Base-by-base conservation (phyloP, 805 yeast species). In the Komagataella populi region DNA sequence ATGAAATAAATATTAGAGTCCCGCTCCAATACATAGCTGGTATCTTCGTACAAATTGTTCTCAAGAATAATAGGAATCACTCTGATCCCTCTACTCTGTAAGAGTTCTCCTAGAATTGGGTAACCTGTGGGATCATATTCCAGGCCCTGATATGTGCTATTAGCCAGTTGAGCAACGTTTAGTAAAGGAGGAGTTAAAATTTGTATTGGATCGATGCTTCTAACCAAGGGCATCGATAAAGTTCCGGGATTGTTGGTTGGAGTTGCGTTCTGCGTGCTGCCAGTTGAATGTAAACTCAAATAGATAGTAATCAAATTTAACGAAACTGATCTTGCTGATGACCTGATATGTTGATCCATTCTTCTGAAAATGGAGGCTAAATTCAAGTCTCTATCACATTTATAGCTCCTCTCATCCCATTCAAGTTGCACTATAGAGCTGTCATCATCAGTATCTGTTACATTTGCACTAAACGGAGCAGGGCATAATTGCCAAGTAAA, bases 401-500 rank as follows among this genome's bases (percentile, higher is more conserved):
- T 48, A 39, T 50, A 30, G 14, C 14, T 12, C 39, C 14, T 30
- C 4, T 30, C 14, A 30, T 30, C n/a, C 39, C 39, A 30, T 30
- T 30, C 39, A 4, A 30, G 39, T 30, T 30, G 39, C 14, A 30
- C 14, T 2, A 8, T 30, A 6, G 39, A 10, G 14, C 4, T 30
- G 10, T 10, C 39, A 8, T 30, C 39, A 30, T 12, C 39, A 30
- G 14, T 30, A 54, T 52, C 50, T 3, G 44, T 52, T 30, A 57
- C 50, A 51, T 30, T 49, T 59, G 46, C 45, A 47, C 22, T 18
- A 17, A 12, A 50, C 43, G 22, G 50, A 43, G 70, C 70, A 0
- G 85, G 83, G 56, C 86, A 81, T 3, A 81, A 60, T 55, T 80
- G 83, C 78, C 84, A 81, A 52, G 63, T 66, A 7, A 53, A 49